Conservation (phyloP, 2,329 filamentous ascomycete genomes). For the Microdochium bolleyi region DNA sequence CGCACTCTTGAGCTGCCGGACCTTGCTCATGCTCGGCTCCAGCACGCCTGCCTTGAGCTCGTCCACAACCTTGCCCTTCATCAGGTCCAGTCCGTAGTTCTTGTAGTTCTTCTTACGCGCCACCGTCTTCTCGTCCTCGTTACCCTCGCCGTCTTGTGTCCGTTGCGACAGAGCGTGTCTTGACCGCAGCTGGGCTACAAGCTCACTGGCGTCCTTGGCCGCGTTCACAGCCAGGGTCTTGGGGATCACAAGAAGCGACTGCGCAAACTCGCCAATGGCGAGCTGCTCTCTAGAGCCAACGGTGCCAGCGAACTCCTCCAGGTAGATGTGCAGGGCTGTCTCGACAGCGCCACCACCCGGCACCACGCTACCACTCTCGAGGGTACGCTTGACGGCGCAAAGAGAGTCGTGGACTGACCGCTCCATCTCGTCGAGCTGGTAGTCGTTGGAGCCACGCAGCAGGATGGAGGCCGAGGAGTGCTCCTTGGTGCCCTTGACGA, state of each 20-base stretch:
- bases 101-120: constrained; percentile 96
- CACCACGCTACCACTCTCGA: constrained; percentile 95
- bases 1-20: constrained; percentile 95
- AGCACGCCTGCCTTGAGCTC: constrained; percentile 90
- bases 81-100: constrained; percentile 93
- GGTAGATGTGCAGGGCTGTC: constrained; percentile 97
- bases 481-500: constrained; percentile 91
- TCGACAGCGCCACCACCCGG: constrained; percentile 95
- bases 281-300: constrained; percentile 96
- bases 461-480: constrained; percentile 94
- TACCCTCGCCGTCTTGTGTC: constrained; percentile 74
- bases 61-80: constrained; percentile 84
- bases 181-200: constrained; percentile 90
- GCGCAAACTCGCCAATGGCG: constrained; percentile 94
- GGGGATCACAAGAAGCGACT: constrained; percentile 87
- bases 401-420: constrained; percentile 95
- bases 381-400: constrained; percentile 91
- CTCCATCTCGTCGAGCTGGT: constrained; percentile 97
- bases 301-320: constrained; percentile 96
- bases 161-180: constrained; percentile 92
- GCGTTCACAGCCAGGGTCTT: constrained; percentile 97
- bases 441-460: constrained; percentile 91
- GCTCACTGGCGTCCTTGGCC: constrained; percentile 90
- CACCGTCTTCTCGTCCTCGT: constrained; percentile 80
- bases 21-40: constrained; percentile 97